A percentile compares a stretch with the other conserved stretches of the same genome.
Conservation (phyloP, 441 rosid genomes). For the Mallotus repandus region DNA sequence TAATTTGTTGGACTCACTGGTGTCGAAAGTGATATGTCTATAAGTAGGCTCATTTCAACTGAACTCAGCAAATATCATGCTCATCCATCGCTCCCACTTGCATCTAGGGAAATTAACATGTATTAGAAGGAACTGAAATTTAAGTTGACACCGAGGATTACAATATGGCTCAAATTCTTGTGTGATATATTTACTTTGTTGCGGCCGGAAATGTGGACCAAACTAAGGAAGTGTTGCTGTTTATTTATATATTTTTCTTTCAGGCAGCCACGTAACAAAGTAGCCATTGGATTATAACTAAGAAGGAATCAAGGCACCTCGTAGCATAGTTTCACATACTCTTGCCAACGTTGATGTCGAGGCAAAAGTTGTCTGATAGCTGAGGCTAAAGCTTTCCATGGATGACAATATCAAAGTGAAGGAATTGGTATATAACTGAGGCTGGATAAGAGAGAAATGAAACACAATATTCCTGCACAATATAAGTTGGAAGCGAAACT, state of each 20-base stretch:
- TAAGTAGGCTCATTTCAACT: background rate
- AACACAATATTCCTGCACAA: background rate
- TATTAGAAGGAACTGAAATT: too few species aligned
- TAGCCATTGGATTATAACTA: background rate
- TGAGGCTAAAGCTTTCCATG: too few species aligned
- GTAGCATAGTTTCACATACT: background rate
- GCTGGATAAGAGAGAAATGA: background rate
- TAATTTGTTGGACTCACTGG: too few species aligned
- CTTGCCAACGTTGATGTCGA: background rate
- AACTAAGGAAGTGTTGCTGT: too few species aligned
- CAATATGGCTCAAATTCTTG: too few species aligned
- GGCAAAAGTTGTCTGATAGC: background rate
- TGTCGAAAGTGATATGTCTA: background rate
- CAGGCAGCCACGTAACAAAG: background rate
- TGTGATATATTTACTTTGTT: too few species aligned
- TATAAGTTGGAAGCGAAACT: background rate
- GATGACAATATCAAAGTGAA: constrained; percentile 12
- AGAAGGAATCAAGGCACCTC: background rate
- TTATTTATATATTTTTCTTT: too few species aligned
- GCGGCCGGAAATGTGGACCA: too few species aligned
- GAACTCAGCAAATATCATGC: background rate
- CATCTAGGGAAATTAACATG: too few species aligned
- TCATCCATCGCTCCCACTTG: too few species aligned
- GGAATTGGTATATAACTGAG: background rate
- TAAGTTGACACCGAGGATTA: too few species aligned